phyloP scores from a whole-genome alignment of 2,329 filamentous ascomycete genomes.

The Simplicillium aogashimaense region DNA sequence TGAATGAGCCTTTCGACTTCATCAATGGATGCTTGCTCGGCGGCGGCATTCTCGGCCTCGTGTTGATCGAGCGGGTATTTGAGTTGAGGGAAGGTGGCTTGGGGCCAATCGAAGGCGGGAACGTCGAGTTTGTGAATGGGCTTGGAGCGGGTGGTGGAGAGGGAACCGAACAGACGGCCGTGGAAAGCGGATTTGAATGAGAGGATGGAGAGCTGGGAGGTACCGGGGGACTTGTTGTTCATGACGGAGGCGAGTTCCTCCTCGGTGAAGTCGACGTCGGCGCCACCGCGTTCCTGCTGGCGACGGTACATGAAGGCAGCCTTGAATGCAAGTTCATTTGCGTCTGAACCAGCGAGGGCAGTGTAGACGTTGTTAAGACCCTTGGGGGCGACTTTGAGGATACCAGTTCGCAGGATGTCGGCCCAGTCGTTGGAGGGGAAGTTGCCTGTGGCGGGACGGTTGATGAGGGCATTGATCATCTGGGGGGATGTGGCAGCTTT shows the following conservation, averaged over 20 bases:
- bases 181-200: slow-evolving; percentile 74
- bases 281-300: slow-evolving; percentile 58
- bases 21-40: slow-evolving; percentile 63
- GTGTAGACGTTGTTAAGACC: slow-evolving; percentile 75
- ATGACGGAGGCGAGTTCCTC: slow-evolving; percentile 60
- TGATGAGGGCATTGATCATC: slow-evolving; percentile 65
- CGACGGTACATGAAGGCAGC: slow-evolving; percentile 77
- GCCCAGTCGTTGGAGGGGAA: slow-evolving; percentile 72
- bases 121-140: slow-evolving; percentile 82
- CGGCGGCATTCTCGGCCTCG: slow-evolving; percentile 56
- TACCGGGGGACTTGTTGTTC: slow-evolving; percentile 63
- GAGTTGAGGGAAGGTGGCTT: slow-evolving; percentile 67
- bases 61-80: slow-evolving; percentile 69
- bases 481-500: slow-evolving; percentile 57
- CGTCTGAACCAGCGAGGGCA: slow-evolving; percentile 68
- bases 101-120: slow-evolving; percentile 80
- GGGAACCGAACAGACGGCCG: slow-evolving; percentile 67
- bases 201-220: slow-evolving; percentile 66
- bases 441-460: slow-evolving; percentile 71
- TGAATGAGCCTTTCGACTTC: slow-evolving; percentile 65
- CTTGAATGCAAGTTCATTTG: slow-evolving; percentile 80
- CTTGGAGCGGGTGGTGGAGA: slow-evolving; percentile 74
- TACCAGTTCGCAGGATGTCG: slow-evolving; percentile 58
- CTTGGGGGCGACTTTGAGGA: slow-evolving; percentile 63
- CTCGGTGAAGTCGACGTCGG: slow-evolving; percentile 55